phyloP scores from a whole-genome alignment of 1,284 basidiomycete species.

The Coniophora puteana region DNA sequence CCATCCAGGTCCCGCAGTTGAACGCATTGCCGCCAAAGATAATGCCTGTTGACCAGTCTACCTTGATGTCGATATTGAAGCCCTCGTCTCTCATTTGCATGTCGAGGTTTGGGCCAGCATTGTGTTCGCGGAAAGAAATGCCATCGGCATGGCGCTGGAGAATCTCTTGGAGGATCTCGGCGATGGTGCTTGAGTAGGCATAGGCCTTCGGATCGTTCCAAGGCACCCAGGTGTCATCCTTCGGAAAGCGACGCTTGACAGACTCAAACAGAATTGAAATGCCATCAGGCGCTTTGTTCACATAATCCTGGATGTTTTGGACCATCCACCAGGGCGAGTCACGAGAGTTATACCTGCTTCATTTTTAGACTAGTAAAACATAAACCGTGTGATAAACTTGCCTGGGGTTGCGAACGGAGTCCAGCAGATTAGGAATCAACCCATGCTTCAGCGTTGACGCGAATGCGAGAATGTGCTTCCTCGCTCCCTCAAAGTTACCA shows the following conservation, averaged over 20 bases:
- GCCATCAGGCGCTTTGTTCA: conserved; percentile 81
- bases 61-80: conserved; percentile 90
- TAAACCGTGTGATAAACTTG: conserved; percentile 43
- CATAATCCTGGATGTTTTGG: conserved; percentile 97
- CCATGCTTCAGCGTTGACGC: conserved; percentile 86
- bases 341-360: conserved; percentile 80
- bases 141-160: conserved; percentile 91
- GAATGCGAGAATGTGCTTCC: conserved; percentile 86
- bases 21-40: conserved; percentile 84
- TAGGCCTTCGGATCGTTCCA: conserved; percentile 90
- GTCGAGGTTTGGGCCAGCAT: conserved; percentile 94
- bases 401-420: conserved; percentile 81
- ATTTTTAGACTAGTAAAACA: conserved; percentile 7
- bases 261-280: conserved; percentile 75
- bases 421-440: conserved; percentile 89
- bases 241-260: conserved; percentile 90
- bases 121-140: conserved; percentile 94
- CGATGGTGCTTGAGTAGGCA: conserved; percentile 75
- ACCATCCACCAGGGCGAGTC: conserved; percentile 98
- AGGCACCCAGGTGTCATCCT: conserved; percentile 89
- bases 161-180: conserved; percentile 95
- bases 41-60: conserved; percentile 94
- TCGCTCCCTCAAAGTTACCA: conserved; percentile 83
- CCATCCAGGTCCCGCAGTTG: conserved; percentile 95
- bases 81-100: conserved; percentile 93